These are phyloP conservation scores for Paxillus ammoniavirescens DNA, from an alignment of 768 basidiomycete species.

Conservation along the genomic window DNA sequence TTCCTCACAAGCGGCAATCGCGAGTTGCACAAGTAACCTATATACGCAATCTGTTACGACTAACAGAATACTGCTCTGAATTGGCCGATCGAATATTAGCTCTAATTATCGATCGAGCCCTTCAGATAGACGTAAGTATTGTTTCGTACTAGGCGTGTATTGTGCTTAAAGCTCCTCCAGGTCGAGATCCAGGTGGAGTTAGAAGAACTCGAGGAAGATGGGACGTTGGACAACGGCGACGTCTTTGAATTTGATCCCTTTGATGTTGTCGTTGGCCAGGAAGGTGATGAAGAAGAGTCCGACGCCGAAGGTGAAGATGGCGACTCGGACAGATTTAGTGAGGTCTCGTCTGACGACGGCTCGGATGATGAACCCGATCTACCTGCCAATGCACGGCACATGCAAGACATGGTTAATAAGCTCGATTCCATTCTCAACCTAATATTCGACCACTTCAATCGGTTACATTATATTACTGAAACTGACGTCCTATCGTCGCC, in stretches of 20 bases:
- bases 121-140: constrained; percentile 86
- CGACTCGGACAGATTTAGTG: constrained; percentile 57
- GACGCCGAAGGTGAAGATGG: constrained; percentile 54
- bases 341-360: constrained; percentile 70
- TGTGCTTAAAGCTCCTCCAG: constrained; percentile 36
- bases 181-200: constrained; percentile 97
- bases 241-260: constrained; percentile 84
- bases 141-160: neutral
- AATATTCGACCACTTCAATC: constrained; percentile 82
- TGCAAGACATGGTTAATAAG: constrained; percentile 88
- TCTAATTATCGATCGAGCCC: constrained; percentile 88
- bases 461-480: constrained; percentile 34
- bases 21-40: constrained; percentile 81
- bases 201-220: constrained; percentile 82
- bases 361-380: constrained; percentile 37
- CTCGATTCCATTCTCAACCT: constrained; percentile 85
- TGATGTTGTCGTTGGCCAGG: constrained; percentile 79
- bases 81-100: constrained; percentile 80
- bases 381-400: constrained; percentile 58
- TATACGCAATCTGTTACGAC: constrained; percentile 81
- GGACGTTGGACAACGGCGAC: constrained; percentile 47
- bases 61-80: constrained; percentile 87
- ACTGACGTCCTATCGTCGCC: constrained; percentile 16
- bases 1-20: constrained; percentile 91
- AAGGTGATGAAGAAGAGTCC: constrained; percentile 56